Conservation (phyloP, 1,284 basidiomycete species). For the Ganoderma lucidum region DNA sequence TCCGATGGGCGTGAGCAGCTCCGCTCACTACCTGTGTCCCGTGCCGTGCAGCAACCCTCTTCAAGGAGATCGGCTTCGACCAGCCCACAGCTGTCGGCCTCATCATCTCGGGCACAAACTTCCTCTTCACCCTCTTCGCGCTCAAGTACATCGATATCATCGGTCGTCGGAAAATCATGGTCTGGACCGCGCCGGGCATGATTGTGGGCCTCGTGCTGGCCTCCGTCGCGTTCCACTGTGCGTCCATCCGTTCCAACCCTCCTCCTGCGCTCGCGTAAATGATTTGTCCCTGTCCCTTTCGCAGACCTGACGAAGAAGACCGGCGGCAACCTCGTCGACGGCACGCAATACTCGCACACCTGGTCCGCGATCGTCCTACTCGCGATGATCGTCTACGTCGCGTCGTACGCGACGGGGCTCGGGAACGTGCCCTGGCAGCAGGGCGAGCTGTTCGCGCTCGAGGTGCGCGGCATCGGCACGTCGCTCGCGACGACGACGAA, state of each 20-base stretch:
- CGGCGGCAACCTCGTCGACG: conserved; percentile 69
- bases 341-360: conserved; percentile 65
- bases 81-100: conserved; percentile 84
- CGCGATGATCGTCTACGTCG: conserved; percentile 85
- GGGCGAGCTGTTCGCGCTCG: conserved; percentile 82
- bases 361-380: conserved; percentile 79
- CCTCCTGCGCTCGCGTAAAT: not conserved
- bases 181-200: conserved; percentile 83
- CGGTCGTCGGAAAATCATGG: conserved; percentile 80
- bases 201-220: conserved; percentile 74
- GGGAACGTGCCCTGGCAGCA: conserved; percentile 91
- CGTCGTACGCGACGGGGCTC: conserved; percentile 81
- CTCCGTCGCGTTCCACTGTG: conserved; percentile 80
- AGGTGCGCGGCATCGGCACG: conserved; percentile 85
- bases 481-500: conserved; percentile 84
- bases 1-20: not conserved
- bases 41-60: conserved; percentile 63
- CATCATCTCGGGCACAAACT: conserved; percentile 83
- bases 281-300: not conserved
- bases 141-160: conserved; percentile 85
- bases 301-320: conserved; percentile 75
- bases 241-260: conserved; percentile 38
- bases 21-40: not conserved
- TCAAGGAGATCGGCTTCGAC: conserved; percentile 82
- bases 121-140: conserved; percentile 83